Conservation (phyloP, 805 yeast species). For the Myxozyma geophila region DNA sequence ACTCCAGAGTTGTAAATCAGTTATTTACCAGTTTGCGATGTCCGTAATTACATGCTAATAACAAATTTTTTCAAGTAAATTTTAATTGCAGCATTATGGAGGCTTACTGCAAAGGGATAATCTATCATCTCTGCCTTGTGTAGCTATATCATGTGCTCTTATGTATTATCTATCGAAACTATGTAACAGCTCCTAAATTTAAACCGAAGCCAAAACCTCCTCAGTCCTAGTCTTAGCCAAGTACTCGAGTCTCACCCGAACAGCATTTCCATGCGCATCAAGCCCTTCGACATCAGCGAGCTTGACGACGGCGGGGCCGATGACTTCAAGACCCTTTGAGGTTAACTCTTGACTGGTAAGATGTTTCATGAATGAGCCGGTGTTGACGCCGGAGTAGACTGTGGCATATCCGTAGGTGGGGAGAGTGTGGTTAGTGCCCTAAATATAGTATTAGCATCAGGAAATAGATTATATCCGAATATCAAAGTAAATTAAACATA, state of each 20-base stretch:
- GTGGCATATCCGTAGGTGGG: slow-evolving; percentile 99
- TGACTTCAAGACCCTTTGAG: slow-evolving; percentile 78
- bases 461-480: no score
- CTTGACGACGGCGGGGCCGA: slow-evolving; percentile 96
- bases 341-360: slow-evolving; percentile 92
- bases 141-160: background rate
- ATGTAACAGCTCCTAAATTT: background rate
- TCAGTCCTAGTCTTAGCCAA: slow-evolving; percentile 7
- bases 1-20: slow-evolving; percentile 8
- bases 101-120: no score
- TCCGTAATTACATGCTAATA: no score
- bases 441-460: slow-evolving; percentile 37
- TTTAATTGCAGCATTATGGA: background rate
- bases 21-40: background rate
- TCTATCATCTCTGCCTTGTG: background rate
- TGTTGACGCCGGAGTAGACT: slow-evolving; percentile 96
- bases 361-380: slow-evolving; percentile 92
- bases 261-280: slow-evolving; percentile 97
- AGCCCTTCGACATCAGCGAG: slow-evolving; percentile 95
- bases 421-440: slow-evolving; percentile 97
- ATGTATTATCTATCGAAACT: background rate
- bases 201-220: slow-evolving; percentile 12
- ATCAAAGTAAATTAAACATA: slow-evolving; percentile 3
- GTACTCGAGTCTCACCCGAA: slow-evolving; percentile 82
- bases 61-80: no score